Base-by-base conservation (phyloP, 345 rosid species). In the Laguncularia racemosa region DNA sequence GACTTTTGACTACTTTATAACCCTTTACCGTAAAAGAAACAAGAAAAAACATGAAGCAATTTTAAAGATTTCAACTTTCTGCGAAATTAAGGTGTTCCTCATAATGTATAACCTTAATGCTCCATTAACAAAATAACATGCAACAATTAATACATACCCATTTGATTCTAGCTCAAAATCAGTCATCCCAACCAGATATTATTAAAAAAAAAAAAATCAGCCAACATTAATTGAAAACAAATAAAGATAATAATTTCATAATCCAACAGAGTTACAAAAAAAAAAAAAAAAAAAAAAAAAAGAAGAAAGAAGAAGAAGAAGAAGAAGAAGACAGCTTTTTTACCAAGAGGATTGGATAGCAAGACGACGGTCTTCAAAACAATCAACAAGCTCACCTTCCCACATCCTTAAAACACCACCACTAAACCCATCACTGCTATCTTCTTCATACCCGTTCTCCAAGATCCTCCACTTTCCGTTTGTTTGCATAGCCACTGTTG, bases 381-480 rank as follows among this genome's bases (percentile, higher is more conserved):
- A 86, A 71, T 81, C 95, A 56, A 83, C 80, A 17, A 86, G 81
- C 61, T 80, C 89, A 45, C 95, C 95, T 79, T 92, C 98, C 98
- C 98, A 92, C 84, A 92, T 75, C 73, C 98, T 80, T 2, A 89
- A 84, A 53, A 85, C 95, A 28, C 84, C 87, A 11, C 82, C 85
- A 5, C 88, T 87, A 43, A 74, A 63, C 47, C 74, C 84, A 10
- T 68, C 79, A 3, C 71, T 92, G 13, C 66, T 86, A 14, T 69
- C 79, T 1, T 56, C 75, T 11, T 16, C 73, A 4, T 72, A 81
- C 0, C 55, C 65, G 54, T 64, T 71, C 17, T 75, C 73, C 3
- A 75, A 65, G 26, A 65, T 76, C 71, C 75, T 73, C 96, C 96
- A 84, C 64, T 86, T 84, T 43, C 98, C 95, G 57, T 89, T 87